These are phyloP conservation scores for Camelina hispida DNA, from an alignment of 345 rosid species.

Conservation along the genomic window DNA sequence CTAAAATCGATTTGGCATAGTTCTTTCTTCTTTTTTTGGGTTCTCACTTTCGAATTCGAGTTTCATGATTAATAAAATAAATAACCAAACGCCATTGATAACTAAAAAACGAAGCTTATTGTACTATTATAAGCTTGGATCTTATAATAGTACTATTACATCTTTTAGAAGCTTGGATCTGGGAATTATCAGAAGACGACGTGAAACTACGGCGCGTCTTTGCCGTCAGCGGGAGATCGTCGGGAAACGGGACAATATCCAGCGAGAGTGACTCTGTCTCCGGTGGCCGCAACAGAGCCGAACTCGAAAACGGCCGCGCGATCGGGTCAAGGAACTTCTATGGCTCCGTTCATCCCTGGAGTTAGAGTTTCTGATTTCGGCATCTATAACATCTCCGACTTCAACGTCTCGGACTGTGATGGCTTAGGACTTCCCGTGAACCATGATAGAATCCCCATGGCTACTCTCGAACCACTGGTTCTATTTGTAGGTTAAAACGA, in stretches of 20 bases:
- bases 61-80: background rate
- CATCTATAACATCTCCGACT: slow-evolving; percentile 30
- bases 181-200: slow-evolving; percentile 64
- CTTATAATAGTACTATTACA: background rate
- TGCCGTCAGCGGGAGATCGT: slow-evolving; percentile 80
- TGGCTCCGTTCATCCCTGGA: slow-evolving; percentile 85
- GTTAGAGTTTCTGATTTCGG: slow-evolving; percentile 41
- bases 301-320: slow-evolving; percentile 88
- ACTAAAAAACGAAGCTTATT: background rate
- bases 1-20: too few species aligned
- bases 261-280: slow-evolving; percentile 84
- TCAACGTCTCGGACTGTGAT: slow-evolving; percentile 42
- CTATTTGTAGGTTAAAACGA: background rate
- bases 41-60: too few species aligned
- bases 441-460: slow-evolving; percentile 93
- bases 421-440: slow-evolving; percentile 61
- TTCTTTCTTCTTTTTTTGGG: too few species aligned
- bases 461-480: slow-evolving; percentile 14
- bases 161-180: background rate
- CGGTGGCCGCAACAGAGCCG: slow-evolving; percentile 73
- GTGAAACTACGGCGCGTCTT: slow-evolving; percentile 89
- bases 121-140: too few species aligned
- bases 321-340: slow-evolving; percentile 75
- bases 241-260: slow-evolving; percentile 93
- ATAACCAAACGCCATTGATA: background rate